Conservation (phyloP, 1,139 yeast species). For the Yamadazyma songkhlaensis region DNA sequence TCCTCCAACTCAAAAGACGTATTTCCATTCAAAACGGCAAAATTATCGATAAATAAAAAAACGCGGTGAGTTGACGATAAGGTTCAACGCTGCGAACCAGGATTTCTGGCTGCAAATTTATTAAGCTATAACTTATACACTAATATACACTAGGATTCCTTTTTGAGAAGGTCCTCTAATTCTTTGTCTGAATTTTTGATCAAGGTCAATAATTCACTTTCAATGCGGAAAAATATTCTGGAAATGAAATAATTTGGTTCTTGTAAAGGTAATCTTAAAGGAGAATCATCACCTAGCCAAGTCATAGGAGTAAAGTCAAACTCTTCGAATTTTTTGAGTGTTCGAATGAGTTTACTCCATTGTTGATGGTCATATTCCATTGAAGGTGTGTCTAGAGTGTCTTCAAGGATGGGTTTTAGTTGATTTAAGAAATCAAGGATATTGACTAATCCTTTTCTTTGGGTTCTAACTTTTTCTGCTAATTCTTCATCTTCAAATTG, state of each 20-base stretch:
- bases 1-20: conserved; percentile 14
- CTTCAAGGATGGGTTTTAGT: conserved; percentile 29
- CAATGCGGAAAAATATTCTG: conserved; percentile 33
- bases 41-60: neutral
- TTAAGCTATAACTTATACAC: no score
- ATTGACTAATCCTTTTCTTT: conserved; percentile 15
- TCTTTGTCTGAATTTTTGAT: conserved; percentile 17
- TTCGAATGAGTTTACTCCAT: conserved; percentile 26
- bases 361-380: conserved; percentile 30
- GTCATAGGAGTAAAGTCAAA: conserved; percentile 8
- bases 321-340: conserved; percentile 7
- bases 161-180: conserved; percentile 4
- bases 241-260: conserved; percentile 64
- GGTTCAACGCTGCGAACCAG: no score
- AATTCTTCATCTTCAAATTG: conserved; percentile 1
- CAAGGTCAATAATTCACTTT: conserved; percentile 18
- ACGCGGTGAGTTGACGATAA: neutral
- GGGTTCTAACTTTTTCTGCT: conserved; percentile 7
- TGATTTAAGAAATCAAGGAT: conserved; percentile 19
- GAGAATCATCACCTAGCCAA: conserved; percentile 65
- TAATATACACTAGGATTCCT: no score
- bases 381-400: conserved; percentile 29
- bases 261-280: conserved; percentile 61
- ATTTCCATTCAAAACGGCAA: conserved; percentile 5
- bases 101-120: no score